Evolutionary conservation across 768 basidiomycete genomes (phyloP), one percentile per base, ranked within the genome.

Genomic region (Butyriboletus loyo): DNA sequence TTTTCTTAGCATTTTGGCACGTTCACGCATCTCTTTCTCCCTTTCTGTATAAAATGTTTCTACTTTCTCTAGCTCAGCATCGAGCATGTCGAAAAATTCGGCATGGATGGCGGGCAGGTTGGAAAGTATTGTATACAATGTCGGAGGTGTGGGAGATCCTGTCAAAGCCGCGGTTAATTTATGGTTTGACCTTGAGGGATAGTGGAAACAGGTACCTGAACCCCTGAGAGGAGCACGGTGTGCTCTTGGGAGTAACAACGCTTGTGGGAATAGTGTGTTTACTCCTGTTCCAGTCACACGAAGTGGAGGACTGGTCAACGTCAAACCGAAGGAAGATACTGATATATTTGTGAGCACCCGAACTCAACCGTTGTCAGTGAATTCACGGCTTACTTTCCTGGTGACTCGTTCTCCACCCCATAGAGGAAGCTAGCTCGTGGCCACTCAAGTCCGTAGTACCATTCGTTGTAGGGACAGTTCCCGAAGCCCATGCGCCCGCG

Each of bases 61-160:
- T 13, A 98, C 83, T 67, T 96, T 97, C 21, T 86, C 83, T 3
- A 98, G 74, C 66, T 99, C 86, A 1, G 65, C 65, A 58, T 97
- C 89, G 7, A 98, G 76, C 22, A 83, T 75, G 3, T 81, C 77
- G 54, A 98, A 90, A 73, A 97, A 98, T 7, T 75, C 75, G 28
- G 71, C 63, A 62, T 95, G 87, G 22, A 77, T 71, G 0, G 82
- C 75, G 13, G 83, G 77, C 19, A 94, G 73, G 10, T 76, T 67
- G 5, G 78, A 74, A 17, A 88, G 65, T 24, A 89, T 68, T 21
- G 77, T 72, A 22, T 68, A 71, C 15, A 84, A 56, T 3, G 80
- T 69, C 2, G 77, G 65, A 3, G 49, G 45, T 27, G 67, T 59
- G 3, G 22, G 41, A n/a, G 44, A 15, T 46, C 51, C 60, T 69